Evolutionary conservation across 2,329 filamentous ascomycete genomes (phyloP), one percentile per base, ranked within the genome.

Genomic region (Chrysoporthe deuterocubensis): DNA sequence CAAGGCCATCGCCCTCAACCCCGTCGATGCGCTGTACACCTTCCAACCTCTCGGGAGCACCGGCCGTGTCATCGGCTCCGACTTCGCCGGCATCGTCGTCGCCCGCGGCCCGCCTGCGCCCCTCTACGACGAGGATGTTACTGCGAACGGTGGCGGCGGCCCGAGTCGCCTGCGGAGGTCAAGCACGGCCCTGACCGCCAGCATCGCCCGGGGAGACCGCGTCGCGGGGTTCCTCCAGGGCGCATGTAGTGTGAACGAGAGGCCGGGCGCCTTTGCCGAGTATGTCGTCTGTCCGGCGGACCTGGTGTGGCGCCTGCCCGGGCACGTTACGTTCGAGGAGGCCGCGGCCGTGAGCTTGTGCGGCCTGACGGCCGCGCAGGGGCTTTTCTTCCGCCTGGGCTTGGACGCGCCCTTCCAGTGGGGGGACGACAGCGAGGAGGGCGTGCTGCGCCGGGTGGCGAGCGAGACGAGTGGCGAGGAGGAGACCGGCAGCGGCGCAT

Each of bases 221-320:
- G 79, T 83, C 0, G 74, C 80, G 1, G 80, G 81, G 0, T 82
- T 82, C 50, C 72, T 81, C 0, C 81, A 83, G 67, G 81, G 81
- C 18, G 81, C 80, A 1, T 79, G 77, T 65, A 80, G 77, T 14
- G 72, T 75, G 7, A 83, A 83, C 62, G 75, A 80, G 4, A 76
- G 79, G 0, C 79, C 81, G 0, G 82, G 82, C 7, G 81, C 81
- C 0, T 84, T 84, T 70, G 78, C 82, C 1, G 81, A 84, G 64
- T 82, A 78, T 60, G 67, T 82, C 11, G 71, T 67, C 0, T 66
- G 74, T 0, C 73, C 75, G 0, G 75, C 73, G 50, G 80, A 82
- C 50, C 73, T 83, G 0, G 72, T 79, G 1, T 82, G 81, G 78
- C 70, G 67, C 1, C 66, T 83, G 0, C 79, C 81, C 0, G 73